Percentiles rank a stretch among this genome's conserved stretches.
Evolutionary conservation across 2,329 filamentous ascomycete genomes (phyloP).

Genomic region (Trichoderma pleuroti): DNA sequence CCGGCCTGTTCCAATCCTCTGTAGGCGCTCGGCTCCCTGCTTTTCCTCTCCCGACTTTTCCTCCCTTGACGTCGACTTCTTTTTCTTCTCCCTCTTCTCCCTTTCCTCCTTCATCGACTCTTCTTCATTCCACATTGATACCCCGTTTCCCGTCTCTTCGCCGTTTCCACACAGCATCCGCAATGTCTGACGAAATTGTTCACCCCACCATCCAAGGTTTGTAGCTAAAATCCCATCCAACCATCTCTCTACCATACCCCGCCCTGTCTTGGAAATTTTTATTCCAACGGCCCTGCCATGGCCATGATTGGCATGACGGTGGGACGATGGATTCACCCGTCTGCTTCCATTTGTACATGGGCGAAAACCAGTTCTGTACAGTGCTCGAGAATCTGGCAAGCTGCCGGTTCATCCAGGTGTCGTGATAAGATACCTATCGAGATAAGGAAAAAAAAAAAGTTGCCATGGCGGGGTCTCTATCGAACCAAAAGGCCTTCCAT

Average conservation of each 20-base stretch:
- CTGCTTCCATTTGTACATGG: no score
- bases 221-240: slow-evolving; percentile 12
- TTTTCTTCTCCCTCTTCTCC: neutral
- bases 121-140: neutral
- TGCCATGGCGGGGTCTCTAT: neutral
- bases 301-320: neutral
- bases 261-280: slow-evolving; percentile 20
- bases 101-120: neutral
- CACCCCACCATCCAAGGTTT: slow-evolving; percentile 72
- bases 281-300: slow-evolving; percentile 22
- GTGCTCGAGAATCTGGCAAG: neutral
- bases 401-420: neutral
- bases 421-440: neutral
- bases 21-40: slow-evolving; percentile 18
- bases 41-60: neutral
- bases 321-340: neutral
- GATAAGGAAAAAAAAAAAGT: slow-evolving; percentile 3
- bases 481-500: neutral
- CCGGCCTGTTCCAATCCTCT: slow-evolving; percentile 17
- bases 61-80: neutral
- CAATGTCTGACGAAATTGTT: slow-evolving; percentile 63
- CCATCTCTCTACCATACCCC: slow-evolving; percentile 5
- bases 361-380: neutral
- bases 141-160: slow-evolving; percentile 17
- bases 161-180: slow-evolving; percentile 28